Percentiles rank a stretch among this genome's conserved stretches.
phyloP scores from a whole-genome alignment of 768 basidiomycete genomes.

The Macrocybe gigantea region DNA sequence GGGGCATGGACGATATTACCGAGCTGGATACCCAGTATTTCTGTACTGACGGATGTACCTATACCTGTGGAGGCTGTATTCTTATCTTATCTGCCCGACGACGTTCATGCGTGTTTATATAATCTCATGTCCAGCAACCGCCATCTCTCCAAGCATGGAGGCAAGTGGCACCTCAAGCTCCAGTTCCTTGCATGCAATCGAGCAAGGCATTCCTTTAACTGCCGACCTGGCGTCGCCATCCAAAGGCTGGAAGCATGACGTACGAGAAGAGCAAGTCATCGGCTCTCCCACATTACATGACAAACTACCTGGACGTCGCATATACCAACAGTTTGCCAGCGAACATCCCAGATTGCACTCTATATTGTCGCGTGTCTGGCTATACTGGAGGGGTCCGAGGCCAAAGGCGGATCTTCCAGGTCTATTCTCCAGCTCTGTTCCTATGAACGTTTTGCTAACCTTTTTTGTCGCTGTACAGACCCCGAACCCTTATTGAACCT shows the following conservation, averaged over 20 bases:
- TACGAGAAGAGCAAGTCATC: no score
- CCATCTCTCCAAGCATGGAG: constrained; percentile 5
- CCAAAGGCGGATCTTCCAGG: constrained; percentile 49
- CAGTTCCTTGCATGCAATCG: constrained; percentile 4
- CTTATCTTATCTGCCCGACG: neutral
- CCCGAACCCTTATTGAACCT: constrained; percentile 51
- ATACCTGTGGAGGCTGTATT: neutral
- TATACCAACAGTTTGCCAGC: constrained; percentile 8
- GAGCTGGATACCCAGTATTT: constrained; percentile 10
- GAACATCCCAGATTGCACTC: constrained; percentile 8
- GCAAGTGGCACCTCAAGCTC: constrained; percentile 9
- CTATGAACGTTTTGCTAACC: neutral
- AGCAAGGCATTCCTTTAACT: neutral
- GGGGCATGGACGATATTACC: neutral
- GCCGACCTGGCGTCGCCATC: no score
- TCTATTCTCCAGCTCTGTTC: constrained; percentile 8
- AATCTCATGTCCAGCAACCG: neutral
- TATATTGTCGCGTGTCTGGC: constrained; percentile 6
- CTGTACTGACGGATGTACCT: no score
- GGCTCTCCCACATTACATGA: no score
- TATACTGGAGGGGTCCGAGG: constrained; percentile 54
- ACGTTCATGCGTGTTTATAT: neutral
- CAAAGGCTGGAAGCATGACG: no score
- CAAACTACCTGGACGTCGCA: no score
- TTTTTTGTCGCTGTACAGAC: constrained; percentile 26